A percentile compares a stretch with the other conserved stretches of the same genome.
phyloP scores from a whole-genome alignment of 2,329 filamentous ascomycete genomes.

The Nigrospora sphaerica region DNA sequence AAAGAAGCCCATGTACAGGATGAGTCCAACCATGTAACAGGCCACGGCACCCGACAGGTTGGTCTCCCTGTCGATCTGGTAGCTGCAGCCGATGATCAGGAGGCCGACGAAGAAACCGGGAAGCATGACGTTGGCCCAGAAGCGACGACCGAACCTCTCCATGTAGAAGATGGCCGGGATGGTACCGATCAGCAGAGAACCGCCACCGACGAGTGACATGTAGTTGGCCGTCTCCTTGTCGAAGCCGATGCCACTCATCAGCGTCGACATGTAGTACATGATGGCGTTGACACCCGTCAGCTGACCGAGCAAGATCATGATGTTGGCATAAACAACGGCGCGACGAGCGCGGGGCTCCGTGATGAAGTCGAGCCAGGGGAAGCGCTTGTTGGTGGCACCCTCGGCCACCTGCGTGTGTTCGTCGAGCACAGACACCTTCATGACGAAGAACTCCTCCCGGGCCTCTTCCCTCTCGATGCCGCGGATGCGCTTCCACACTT shows the following conservation, averaged over 20 bases:
- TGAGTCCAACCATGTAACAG: slow-evolving; percentile 59
- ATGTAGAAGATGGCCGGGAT: slow-evolving; percentile 64
- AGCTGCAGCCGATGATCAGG: slow-evolving; percentile 57
- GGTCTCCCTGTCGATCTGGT: slow-evolving; percentile 43
- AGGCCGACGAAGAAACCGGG: slow-evolving; percentile 66
- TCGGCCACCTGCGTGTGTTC: slow-evolving; percentile 47
- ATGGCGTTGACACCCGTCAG: slow-evolving; percentile 65
- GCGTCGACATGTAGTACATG: slow-evolving; percentile 64
- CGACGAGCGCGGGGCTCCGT: slow-evolving; percentile 61
- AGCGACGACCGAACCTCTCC: slow-evolving; percentile 65
- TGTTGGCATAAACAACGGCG: slow-evolving; percentile 59
- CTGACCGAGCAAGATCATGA: slow-evolving; percentile 65
- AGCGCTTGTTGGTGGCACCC: slow-evolving; percentile 45
- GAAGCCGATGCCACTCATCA: slow-evolving; percentile 65
- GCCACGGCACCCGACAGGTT: slow-evolving; percentile 45
- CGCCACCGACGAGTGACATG: slow-evolving; percentile 69
- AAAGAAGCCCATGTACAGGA: slow-evolving; percentile 64
- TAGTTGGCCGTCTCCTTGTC: slow-evolving; percentile 55
- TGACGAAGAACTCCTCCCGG: slow-evolving; percentile 64
- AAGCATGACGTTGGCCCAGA: slow-evolving; percentile 68
- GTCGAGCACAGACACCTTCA: slow-evolving; percentile 55
- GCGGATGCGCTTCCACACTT: slow-evolving; percentile 67
- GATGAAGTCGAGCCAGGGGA: slow-evolving; percentile 68
- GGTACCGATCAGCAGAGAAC: slow-evolving; percentile 58
- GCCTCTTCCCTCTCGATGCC: slow-evolving; percentile 49